These are phyloP conservation scores for Cyclotella cryptica DNA, from an alignment of 108 stramenopile species.

Conservation along the genomic window DNA sequence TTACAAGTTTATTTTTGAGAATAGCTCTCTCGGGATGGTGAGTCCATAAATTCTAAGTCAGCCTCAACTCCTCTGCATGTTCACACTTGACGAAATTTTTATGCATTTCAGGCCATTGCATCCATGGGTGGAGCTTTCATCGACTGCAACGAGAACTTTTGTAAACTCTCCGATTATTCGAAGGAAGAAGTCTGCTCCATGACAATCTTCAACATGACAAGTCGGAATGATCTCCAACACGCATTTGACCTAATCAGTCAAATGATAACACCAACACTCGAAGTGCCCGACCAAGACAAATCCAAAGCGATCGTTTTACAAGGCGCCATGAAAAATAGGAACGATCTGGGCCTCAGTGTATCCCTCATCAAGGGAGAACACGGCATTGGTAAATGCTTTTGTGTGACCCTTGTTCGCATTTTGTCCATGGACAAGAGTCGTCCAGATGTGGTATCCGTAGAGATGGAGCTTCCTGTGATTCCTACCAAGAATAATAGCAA, in stretches of 20 bases:
- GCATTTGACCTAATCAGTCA: constrained; percentile 91
- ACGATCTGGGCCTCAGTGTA: constrained; percentile 76
- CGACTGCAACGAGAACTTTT: constrained; percentile 88
- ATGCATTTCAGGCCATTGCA: constrained; percentile 65
- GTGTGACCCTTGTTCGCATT: constrained; percentile 76
- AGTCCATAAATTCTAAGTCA: neutral
- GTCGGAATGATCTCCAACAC: constrained; percentile 75
- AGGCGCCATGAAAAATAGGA: constrained; percentile 59
- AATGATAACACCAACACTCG: constrained; percentile 79
- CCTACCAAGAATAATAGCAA: constrained; percentile 7
- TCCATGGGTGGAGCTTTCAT: constrained; percentile 91
- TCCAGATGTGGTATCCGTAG: constrained; percentile 40
- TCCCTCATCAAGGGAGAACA: constrained; percentile 77
- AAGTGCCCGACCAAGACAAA: constrained; percentile 35
- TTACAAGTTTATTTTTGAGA: constrained; percentile 83
- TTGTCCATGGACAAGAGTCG: constrained; percentile 24
- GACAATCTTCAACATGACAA: constrained; percentile 90
- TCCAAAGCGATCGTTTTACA: constrained; percentile 43
- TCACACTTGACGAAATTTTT: neutral
- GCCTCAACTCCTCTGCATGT: neutral
- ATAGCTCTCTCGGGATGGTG: constrained; percentile 80
- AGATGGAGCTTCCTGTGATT: constrained; percentile 48
- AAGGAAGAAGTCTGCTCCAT: constrained; percentile 86
- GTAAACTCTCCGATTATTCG: constrained; percentile 70
- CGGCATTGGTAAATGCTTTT: constrained; percentile 83